Conservation (phyloP, 257 asterid species). For the Nicotiana attenuata region DNA sequence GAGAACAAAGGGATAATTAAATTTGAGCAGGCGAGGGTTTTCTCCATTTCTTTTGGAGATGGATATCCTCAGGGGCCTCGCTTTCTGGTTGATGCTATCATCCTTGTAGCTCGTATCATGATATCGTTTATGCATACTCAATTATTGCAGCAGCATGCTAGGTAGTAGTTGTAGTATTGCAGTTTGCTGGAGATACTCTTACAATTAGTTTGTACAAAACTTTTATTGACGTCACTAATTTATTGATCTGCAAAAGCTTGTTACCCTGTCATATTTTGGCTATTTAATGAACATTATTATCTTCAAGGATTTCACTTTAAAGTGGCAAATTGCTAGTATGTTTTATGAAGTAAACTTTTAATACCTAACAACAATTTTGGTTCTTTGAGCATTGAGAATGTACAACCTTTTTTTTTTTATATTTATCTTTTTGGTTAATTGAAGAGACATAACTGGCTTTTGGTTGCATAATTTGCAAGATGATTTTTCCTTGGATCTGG, state of each 20-base stretch:
- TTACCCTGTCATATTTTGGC: not conserved
- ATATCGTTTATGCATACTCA: not conserved
- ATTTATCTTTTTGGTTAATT: not conserved
- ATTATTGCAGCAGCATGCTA: conserved; percentile 8
- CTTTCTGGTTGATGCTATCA: conserved; percentile 7
- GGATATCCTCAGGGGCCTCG: conserved; percentile 9
- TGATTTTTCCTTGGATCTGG: not conserved
- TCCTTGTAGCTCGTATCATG: conserved; percentile 6
- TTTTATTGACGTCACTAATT: not conserved
- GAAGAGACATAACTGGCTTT: not conserved
- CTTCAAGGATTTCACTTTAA: conserved; percentile 5
- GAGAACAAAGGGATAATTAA: conserved; percentile 65
- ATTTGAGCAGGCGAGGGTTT: not conserved
- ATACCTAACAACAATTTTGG: not conserved
- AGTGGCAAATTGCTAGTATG: not conserved
- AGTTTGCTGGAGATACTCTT: not conserved
- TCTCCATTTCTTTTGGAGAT: conserved; percentile 5
- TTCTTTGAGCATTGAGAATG: not conserved
- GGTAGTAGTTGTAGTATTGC: conserved; percentile 1
- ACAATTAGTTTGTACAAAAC: conserved; percentile 7
- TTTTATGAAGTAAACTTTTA: not conserved
- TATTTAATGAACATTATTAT: not conserved
- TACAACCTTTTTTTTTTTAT: not conserved
- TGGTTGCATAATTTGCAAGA: not conserved
- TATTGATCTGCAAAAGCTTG: not conserved